Conservation (phyloP, 2,329 filamentous ascomycete genomes). For the Apiospora arundinis region DNA sequence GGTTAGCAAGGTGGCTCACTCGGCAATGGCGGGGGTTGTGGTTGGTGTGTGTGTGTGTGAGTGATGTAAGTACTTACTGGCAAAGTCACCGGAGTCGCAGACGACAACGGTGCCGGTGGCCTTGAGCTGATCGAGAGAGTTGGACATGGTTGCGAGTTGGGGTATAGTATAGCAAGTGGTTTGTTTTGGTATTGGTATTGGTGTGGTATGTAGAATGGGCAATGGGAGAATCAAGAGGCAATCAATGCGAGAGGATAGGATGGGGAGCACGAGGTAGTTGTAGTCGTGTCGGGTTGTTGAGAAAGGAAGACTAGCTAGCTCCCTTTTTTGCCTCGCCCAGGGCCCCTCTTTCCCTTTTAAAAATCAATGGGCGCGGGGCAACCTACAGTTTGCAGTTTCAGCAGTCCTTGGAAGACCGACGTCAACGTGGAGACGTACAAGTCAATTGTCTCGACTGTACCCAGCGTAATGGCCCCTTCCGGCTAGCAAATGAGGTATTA, state of each 20-base stretch:
- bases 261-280: background rate
- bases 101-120: constrained; percentile 95
- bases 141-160: constrained; percentile 66
- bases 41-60: no score
- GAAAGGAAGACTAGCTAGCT: background rate
- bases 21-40: background rate
- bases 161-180: no score
- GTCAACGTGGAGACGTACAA: constrained; percentile 4
- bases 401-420: constrained; percentile 4
- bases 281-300: constrained; percentile 1
- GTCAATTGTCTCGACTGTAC: background rate
- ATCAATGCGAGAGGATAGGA: background rate
- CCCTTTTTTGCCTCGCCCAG: background rate
- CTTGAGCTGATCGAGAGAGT: constrained; percentile 96
- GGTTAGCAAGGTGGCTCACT: background rate
- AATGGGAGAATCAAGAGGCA: background rate
- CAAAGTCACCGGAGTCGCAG: constrained; percentile 92
- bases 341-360: constrained; percentile 13
- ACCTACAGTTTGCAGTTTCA: background rate
- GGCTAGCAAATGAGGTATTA: constrained; percentile 17
- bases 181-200: background rate
- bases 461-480: constrained; percentile 7
- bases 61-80: constrained; percentile 62
- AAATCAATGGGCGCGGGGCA: constrained; percentile 21
- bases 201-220: background rate